Conservation (phyloP, 2,329 filamentous ascomycete genomes). For the Aurifilum marmelostoma region DNA sequence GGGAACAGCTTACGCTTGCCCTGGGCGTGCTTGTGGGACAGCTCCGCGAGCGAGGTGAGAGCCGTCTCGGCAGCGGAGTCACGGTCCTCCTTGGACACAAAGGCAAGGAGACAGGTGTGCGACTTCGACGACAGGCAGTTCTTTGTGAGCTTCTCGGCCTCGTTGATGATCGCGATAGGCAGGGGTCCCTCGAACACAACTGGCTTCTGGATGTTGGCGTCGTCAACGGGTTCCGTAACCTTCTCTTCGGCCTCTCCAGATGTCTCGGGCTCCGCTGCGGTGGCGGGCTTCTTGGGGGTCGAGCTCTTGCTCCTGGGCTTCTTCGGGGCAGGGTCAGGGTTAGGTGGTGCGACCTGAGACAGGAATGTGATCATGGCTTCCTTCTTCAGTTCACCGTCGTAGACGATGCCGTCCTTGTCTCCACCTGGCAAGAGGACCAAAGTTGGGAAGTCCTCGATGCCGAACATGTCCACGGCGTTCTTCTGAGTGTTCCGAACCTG, state of each 20-base stretch:
- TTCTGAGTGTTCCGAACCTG: conserved; percentile 84
- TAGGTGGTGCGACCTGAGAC: conserved; percentile 75
- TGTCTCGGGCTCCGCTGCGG: conserved; percentile 40
- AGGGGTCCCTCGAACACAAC: conserved; percentile 59
- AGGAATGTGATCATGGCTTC: conserved; percentile 80
- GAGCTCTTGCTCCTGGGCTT: conserved; percentile 48
- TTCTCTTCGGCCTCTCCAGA: conserved; percentile 39
- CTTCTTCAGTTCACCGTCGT: conserved; percentile 86
- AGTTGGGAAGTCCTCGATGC: conserved; percentile 76
- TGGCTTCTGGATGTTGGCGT: conserved; percentile 51
- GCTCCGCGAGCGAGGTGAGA: conserved; percentile 67
- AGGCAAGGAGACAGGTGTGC: conserved; percentile 79
- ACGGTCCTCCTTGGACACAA: conserved; percentile 59
- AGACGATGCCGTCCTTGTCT: conserved; percentile 68
- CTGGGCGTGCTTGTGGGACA: conserved; percentile 74
- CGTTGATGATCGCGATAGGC: conserved; percentile 67
- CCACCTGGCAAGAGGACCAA: conserved; percentile 78
- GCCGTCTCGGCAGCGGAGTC: conserved; percentile 59
- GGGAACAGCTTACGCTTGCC: conserved; percentile 75
- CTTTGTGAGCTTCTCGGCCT: conserved; percentile 65
- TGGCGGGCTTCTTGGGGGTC: conserved; percentile 42
- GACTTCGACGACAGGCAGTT: conserved; percentile 77
- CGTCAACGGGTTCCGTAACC: conserved; percentile 46
- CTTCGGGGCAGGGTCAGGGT: conserved; percentile 70
- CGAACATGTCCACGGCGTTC: conserved; percentile 72